Evolutionary conservation across 75 land plant genomes (phyloP).

Genomic region (Cupressus sempervirens): DNA sequence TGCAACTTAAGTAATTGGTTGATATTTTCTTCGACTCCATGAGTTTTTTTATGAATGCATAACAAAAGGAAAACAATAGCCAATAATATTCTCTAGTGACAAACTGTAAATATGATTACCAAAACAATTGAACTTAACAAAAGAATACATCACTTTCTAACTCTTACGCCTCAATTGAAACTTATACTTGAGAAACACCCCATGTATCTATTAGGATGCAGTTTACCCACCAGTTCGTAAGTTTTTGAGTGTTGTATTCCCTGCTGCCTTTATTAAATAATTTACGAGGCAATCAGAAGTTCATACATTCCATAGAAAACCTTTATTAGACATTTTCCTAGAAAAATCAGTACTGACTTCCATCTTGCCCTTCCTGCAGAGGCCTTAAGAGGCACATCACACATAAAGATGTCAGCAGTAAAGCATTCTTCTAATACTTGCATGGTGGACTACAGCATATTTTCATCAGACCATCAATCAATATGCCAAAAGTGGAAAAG

Average conservation of each 20-base stretch:
- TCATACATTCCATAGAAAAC: slow-evolving; percentile 40
- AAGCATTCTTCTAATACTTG: neutral
- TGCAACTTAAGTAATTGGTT: neutral
- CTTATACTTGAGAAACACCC: too few relatives aligned
- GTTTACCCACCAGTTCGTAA: slow-evolving; percentile 19
- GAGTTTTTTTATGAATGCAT: neutral
- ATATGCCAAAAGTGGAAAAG: too few relatives aligned
- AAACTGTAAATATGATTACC: neutral
- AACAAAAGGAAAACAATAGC: neutral
- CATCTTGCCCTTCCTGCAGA: slow-evolving; percentile 24
- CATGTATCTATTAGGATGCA: slow-evolving; percentile 8
- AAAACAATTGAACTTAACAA: neutral
- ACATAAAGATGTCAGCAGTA: slow-evolving; percentile 31
- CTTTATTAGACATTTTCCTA: slow-evolving; percentile 31
- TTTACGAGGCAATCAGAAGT: slow-evolving; percentile 38
- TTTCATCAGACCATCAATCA: too few relatives aligned
- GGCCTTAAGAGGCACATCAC: slow-evolving; percentile 38
- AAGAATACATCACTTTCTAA: neutral
- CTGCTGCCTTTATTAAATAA: slow-evolving; percentile 30
- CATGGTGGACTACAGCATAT: too few relatives aligned
- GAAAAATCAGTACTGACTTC: slow-evolving; percentile 34
- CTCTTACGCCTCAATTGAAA: too few relatives aligned
- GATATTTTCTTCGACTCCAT: neutral
- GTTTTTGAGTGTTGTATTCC: slow-evolving; percentile 25
- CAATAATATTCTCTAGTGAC: neutral